Evolutionary conservation across 352 stramenopile genomes (phyloP).

Genomic region (Globisporangium uncinulatum): DNA sequence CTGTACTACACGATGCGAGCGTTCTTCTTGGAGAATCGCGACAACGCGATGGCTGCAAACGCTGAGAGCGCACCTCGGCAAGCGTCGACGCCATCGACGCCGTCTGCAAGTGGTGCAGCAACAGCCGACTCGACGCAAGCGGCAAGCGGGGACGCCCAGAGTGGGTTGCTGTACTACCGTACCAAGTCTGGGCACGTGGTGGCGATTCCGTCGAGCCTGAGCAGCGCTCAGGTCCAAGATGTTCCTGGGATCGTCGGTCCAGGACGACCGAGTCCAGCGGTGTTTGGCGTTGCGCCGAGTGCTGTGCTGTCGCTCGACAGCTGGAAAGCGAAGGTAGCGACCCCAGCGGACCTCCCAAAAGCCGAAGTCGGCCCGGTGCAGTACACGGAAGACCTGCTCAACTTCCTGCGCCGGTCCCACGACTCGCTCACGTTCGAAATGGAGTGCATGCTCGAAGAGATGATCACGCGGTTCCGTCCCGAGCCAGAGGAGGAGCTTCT

Average conservation of each 20-base stretch:
- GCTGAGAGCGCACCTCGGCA: slow-evolving; percentile 21
- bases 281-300: slow-evolving; percentile 60
- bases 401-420: slow-evolving; percentile 89
- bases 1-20: slow-evolving; percentile 98
- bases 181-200: slow-evolving; percentile 81
- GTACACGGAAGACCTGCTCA: slow-evolving; percentile 93
- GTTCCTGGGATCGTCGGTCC: slow-evolving; percentile 70
- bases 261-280: slow-evolving; percentile 46
- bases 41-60: slow-evolving; percentile 68
- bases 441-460: slow-evolving; percentile 98
- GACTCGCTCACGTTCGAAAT: slow-evolving; percentile 91
- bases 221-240: slow-evolving; percentile 55
- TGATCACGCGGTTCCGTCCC: slow-evolving; percentile 97
- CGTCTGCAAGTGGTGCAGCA: not conserved
- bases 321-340: slow-evolving; percentile 62
- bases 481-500: slow-evolving; percentile 97
- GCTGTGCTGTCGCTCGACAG: slow-evolving; percentile 63
- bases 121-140: slow-evolving; percentile 3
- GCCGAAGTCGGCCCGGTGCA: slow-evolving; percentile 77
- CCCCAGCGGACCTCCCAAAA: slow-evolving; percentile 36
- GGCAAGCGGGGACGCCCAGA: slow-evolving; percentile 4
- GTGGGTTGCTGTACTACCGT: slow-evolving; percentile 55
- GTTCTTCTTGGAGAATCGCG: slow-evolving; percentile 97
- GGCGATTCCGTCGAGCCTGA: slow-evolving; percentile 52
- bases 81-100: slow-evolving; percentile 9